These are phyloP conservation scores for Pleurotus salmoneostramineus DNA, from an alignment of 768 basidiomycete species.

Conservation along the genomic window DNA sequence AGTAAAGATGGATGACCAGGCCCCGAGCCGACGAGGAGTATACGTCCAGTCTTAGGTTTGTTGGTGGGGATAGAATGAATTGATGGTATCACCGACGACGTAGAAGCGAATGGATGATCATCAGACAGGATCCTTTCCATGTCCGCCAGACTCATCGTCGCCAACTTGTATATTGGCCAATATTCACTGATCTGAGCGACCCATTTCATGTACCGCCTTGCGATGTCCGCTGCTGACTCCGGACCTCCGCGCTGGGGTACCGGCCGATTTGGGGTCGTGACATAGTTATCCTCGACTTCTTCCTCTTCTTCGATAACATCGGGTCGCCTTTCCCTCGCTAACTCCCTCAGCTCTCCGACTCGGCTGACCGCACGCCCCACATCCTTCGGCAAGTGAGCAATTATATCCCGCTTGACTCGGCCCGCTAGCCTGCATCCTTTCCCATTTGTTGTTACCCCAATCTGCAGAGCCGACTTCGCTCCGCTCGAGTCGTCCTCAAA, in stretches of 20 bases:
- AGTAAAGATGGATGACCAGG: constrained; percentile 93
- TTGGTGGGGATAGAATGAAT: constrained; percentile 30
- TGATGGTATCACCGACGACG: constrained; percentile 7
- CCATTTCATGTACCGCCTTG: constrained; percentile 81
- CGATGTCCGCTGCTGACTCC: constrained; percentile 40
- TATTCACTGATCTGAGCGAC: constrained; percentile 96
- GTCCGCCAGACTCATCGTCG: constrained; percentile 60
- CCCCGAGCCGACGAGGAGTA: constrained; percentile 90
- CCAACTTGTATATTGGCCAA: constrained; percentile 81
- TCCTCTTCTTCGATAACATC: constrained; percentile 31
- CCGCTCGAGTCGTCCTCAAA: constrained; percentile 49
- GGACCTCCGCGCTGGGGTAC: constrained; percentile 45
- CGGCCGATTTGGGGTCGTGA: constrained; percentile 65
- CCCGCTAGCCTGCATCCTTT: constrained; percentile 84
- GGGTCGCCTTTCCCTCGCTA: constrained; percentile 37
- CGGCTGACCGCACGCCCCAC: constrained; percentile 73
- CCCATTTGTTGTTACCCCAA: constrained; percentile 90
- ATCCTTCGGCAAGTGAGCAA: constrained; percentile 66
- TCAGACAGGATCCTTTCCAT: constrained; percentile 63
- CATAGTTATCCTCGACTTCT: constrained; percentile 47
- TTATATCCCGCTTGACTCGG: constrained; percentile 79
- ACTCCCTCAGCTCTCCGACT: constrained; percentile 62
- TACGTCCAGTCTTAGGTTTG: constrained; percentile 50
- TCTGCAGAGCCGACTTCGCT: constrained; percentile 51
- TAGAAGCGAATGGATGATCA: constrained; percentile 15